Conservation (phyloP, 2,329 filamentous ascomycete species). For the Penicillium fuscoglaucum region DNA sequence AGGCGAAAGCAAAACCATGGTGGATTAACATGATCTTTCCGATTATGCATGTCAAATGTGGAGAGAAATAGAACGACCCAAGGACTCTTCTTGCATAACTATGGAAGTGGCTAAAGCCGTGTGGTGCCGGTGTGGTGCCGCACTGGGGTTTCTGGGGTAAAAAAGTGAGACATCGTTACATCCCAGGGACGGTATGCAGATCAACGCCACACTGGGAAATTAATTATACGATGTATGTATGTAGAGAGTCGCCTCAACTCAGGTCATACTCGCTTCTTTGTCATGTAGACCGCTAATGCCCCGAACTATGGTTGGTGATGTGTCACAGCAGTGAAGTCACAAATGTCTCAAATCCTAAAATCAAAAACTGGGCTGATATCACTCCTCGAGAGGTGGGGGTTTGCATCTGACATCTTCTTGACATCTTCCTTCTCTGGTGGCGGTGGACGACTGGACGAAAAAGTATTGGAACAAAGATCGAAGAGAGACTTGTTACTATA, state of each 20-base stretch:
- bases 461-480: not conserved
- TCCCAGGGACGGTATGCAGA: slow-evolving; percentile 11
- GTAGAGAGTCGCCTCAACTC: not conserved
- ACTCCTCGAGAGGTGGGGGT: not conserved
- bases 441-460: no score
- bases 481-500: not conserved
- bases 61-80: not conserved
- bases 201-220: slow-evolving; percentile 3
- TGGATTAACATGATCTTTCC: not conserved
- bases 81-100: not conserved
- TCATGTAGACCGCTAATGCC: slow-evolving; percentile 3
- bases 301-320: slow-evolving; percentile 20
- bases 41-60: slow-evolving; percentile 14
- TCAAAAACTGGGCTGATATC: not conserved
- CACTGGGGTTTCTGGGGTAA: slow-evolving; percentile 11
- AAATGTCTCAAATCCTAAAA: slow-evolving; percentile 4
- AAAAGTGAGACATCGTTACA: slow-evolving; percentile 27
- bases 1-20: not conserved
- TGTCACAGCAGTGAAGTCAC: slow-evolving; percentile 14
- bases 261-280: not conserved
- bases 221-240: slow-evolving; percentile 1
- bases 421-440: not conserved
- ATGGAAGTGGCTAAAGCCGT: not conserved
- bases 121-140: not conserved
- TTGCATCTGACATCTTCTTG: not conserved